Percentiles rank a stretch among this genome's conserved stretches.
Conservation (phyloP, 495 filamentous ascomycete genomes). For the Aspergillus indologenus region DNA sequence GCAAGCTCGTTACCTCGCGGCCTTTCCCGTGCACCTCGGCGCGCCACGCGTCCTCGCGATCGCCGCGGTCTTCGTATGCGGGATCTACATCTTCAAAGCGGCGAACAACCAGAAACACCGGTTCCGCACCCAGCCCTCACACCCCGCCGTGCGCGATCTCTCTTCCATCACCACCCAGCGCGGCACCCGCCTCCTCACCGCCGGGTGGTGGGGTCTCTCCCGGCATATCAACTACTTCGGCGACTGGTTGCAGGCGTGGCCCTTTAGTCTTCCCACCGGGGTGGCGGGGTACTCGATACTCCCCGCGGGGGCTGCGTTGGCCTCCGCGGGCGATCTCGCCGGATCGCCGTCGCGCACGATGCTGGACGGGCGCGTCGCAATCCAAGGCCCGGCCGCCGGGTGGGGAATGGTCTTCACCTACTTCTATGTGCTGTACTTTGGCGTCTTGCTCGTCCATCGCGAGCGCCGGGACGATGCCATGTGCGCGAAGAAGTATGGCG, state of each 20-base stretch:
- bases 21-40: constrained; percentile 71
- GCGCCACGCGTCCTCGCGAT: constrained; percentile 51
- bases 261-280: constrained; percentile 79
- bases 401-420: constrained; percentile 80
- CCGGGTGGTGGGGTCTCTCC: constrained; percentile 85
- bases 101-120: constrained; percentile 80
- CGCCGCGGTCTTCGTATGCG: constrained; percentile 55
- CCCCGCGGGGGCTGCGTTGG: constrained; percentile 44
- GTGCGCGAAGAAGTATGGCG: constrained; percentile 79
- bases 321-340: neutral
- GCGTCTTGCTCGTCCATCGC: constrained; percentile 73
- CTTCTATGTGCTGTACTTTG: constrained; percentile 87
- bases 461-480: constrained; percentile 80
- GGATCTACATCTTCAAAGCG: constrained; percentile 79
- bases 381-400: constrained; percentile 57
- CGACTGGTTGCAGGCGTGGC: constrained; percentile 84
- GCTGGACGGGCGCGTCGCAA: constrained; percentile 40
- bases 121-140: constrained; percentile 75
- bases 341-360: constrained; percentile 47
- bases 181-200: constrained; percentile 68
- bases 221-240: constrained; percentile 90
- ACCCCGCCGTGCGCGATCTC: constrained; percentile 66
- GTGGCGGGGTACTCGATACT: constrained; percentile 61
- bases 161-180: constrained; percentile 75
- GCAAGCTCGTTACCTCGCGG: constrained; percentile 73